Percentiles rank a stretch among this genome's conserved stretches.
Evolutionary conservation across 2,329 filamentous ascomycete genomes (phyloP).

Genomic region (Dothideomycetes sp.): DNA sequence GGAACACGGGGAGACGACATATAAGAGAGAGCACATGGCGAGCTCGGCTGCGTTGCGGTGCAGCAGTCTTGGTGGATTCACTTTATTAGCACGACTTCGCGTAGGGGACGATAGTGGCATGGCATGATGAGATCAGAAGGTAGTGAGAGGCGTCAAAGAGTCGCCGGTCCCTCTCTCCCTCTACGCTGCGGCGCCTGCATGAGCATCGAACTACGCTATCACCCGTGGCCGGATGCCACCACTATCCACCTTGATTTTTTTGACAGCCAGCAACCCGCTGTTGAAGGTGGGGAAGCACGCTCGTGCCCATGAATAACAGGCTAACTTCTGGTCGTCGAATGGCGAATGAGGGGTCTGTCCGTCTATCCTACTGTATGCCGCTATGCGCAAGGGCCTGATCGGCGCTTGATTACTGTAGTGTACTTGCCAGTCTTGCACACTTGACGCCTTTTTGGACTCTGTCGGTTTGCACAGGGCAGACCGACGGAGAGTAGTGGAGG

Average conservation of each 20-base stretch:
- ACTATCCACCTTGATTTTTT: conserved; percentile 12
- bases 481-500: no score
- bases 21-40: conserved; percentile 10
- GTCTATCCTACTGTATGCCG: conserved; percentile 8
- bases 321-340: conserved; percentile 12
- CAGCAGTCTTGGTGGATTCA: conserved; percentile 6
- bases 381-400: conserved; percentile 12
- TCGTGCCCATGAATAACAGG: conserved; percentile 6
- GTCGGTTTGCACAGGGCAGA: conserved; percentile 8
- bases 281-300: conserved; percentile 12
- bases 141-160: conserved; percentile 12
- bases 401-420: conserved; percentile 10
- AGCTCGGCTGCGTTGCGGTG: conserved; percentile 10
- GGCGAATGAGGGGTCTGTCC: conserved; percentile 13
- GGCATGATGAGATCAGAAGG: conserved; percentile 15
- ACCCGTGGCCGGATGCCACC: conserved; percentile 11
- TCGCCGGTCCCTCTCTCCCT: conserved; percentile 10
- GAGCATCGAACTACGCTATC: conserved; percentile 14
- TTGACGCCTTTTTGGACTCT: no score
- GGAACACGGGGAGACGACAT: conserved; percentile 2
- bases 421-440: not conserved
- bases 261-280: conserved; percentile 13
- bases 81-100: conserved; percentile 11
- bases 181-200: conserved; percentile 12
- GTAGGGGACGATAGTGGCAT: conserved; percentile 14